These are phyloP conservation scores for Isoetes taiwanensis DNA, from an alignment of 75 land plant genomes.

Conservation along the genomic window DNA sequence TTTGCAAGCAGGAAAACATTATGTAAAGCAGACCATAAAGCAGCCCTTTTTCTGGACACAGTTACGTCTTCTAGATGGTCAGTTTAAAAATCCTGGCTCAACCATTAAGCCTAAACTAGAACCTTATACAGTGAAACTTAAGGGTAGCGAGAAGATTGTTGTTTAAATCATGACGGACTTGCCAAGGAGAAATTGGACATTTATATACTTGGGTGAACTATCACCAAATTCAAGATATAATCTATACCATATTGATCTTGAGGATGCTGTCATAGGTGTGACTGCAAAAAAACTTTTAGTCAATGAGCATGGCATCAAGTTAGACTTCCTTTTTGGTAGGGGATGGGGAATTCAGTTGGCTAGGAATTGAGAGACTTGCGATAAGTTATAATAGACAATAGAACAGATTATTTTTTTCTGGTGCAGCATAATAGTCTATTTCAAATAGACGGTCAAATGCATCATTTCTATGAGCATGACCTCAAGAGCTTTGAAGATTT, in stretches of 20 bases:
- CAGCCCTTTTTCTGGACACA: conserved; percentile 70
- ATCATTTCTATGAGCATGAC: too few relatives aligned
- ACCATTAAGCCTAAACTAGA: conserved; percentile 36
- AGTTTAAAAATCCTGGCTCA: conserved; percentile 82
- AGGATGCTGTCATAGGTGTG: too few relatives aligned
- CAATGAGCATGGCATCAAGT: conserved; percentile 30
- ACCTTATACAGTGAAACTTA: conserved; percentile 7
- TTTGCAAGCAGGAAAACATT: conserved; percentile 41
- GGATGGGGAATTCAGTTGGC: too few relatives aligned
- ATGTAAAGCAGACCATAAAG: conserved; percentile 27
- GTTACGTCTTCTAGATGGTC: conserved; percentile 71
- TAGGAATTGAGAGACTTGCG: too few relatives aligned
- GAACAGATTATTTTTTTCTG: too few relatives aligned
- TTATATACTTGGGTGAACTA: conserved; percentile 48
- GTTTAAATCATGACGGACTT: conserved; percentile 91
- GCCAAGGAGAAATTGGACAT: conserved; percentile 53
- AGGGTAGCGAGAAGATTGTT: conserved; percentile 14
- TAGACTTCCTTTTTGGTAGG: conserved; percentile 24
- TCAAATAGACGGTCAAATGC: too few relatives aligned
- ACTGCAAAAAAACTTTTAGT: conserved; percentile 31
- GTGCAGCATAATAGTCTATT: too few relatives aligned
- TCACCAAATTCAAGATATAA: too few relatives aligned
- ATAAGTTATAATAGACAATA: too few relatives aligned
- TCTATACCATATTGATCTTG: too few relatives aligned
- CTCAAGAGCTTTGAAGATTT: too few relatives aligned